phyloP scores from a whole-genome alignment of 306 rosid species.

The Phaseolus lunatus region DNA sequence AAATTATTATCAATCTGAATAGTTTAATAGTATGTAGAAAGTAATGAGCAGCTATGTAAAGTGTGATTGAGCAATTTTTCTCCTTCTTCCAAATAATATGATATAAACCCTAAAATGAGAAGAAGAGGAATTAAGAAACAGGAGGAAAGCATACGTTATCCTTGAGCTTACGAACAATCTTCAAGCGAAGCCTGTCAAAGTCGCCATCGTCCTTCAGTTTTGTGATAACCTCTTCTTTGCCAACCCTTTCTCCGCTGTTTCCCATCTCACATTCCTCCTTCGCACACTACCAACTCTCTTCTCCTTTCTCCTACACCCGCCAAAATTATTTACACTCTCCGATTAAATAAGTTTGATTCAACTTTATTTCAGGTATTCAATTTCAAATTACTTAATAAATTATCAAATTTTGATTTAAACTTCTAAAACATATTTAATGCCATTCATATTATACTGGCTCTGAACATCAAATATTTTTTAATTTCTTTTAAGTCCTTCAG shows the following conservation, averaged over 20 bases:
- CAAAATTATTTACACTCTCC: neutral
- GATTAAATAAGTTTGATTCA: too few species aligned
- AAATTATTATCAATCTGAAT: neutral
- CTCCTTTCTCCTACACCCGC: slow-evolving; percentile 6
- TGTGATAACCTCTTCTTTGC: slow-evolving; percentile 75
- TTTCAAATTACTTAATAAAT: too few species aligned
- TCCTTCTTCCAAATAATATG: neutral
- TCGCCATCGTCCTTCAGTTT: slow-evolving; percentile 96
- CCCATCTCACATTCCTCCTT: slow-evolving; percentile 41
- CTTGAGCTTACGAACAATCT: slow-evolving; percentile 81
- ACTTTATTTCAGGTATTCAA: too few species aligned
- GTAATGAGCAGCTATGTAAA: neutral
- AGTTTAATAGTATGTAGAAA: neutral
- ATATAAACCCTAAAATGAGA: slow-evolving; percentile 30
- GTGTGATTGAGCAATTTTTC: neutral
- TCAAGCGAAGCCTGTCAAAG: slow-evolving; percentile 87
- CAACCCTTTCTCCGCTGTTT: slow-evolving; percentile 37
- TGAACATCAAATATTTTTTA: too few species aligned
- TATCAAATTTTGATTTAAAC: too few species aligned
- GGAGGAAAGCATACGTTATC: slow-evolving; percentile 58
- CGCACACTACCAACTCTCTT: neutral
- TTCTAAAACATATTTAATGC: too few species aligned
- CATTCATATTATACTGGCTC: too few species aligned
- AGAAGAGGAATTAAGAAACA: neutral
- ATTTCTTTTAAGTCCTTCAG: too few species aligned